phyloP scores from a whole-genome alignment of 306 rosid species.

The Sesbania bispinosa region DNA sequence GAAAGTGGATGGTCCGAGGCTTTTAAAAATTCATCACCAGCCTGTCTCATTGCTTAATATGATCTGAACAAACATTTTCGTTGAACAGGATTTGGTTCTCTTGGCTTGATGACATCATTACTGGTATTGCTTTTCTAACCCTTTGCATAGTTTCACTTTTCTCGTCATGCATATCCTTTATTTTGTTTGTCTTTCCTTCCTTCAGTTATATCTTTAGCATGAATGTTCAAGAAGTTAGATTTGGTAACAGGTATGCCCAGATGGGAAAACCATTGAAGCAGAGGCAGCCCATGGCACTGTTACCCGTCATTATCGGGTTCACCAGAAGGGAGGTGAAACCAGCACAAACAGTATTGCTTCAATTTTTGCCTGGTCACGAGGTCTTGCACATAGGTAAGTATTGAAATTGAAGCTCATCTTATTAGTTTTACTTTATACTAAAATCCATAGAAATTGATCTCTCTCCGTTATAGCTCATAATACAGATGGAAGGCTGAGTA shows the following conservation, averaged over 20 bases:
- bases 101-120: constrained; percentile 50
- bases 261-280: constrained; percentile 96
- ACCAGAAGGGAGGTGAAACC: constrained; percentile 96
- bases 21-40: background rate
- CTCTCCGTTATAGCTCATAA: background rate
- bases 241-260: constrained; percentile 75
- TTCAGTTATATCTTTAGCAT: constrained; percentile 15
- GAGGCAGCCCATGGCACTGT: constrained; percentile 99
- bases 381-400: constrained; percentile 82
- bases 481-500: background rate
- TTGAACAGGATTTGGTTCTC: constrained; percentile 51
- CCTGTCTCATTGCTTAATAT: background rate
- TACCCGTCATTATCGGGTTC: constrained; percentile 89
- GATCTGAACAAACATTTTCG: constrained; percentile 20
- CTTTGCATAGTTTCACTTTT: background rate
- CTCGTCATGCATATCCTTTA: background rate
- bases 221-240: constrained; percentile 9
- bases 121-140: too few species aligned
- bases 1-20: background rate
- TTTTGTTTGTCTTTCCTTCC: background rate
- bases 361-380: constrained; percentile 94
- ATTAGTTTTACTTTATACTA: background rate
- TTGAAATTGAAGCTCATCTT: constrained; percentile 4
- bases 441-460: background rate
- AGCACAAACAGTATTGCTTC: constrained; percentile 99